Evolutionary conservation across 768 basidiomycete species (phyloP), one percentile per base, ranked within the genome.

Genomic region (Albatrellus ellisii): DNA sequence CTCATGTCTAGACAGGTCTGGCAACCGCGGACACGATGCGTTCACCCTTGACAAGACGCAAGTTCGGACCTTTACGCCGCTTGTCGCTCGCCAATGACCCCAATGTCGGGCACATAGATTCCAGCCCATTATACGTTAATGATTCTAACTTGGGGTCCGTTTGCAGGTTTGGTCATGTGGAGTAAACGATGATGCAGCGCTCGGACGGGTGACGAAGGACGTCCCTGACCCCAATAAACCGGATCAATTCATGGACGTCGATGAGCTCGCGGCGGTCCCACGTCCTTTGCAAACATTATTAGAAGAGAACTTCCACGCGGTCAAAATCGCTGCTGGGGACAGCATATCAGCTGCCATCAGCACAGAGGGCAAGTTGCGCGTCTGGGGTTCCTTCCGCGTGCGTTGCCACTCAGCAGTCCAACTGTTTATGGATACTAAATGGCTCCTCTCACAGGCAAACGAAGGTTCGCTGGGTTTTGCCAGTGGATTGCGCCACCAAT

Each of bases 321-420:
- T 90, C 4, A 70, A 73, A 44, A 70, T 90, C 46, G 79, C 77
- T 29, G 80, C 87, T 18, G 90, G 92, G 6, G 92, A 95, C 54
- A 87, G 77, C 47, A 79, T 91, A 49, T 84, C 81, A 49, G 84
- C 89, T 24, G 90, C 88, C 17, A 67, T 95, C 47, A 82, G 79
- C 43, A 67, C 70, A 33, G 64, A 79, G 38, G 92, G 92, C 36
- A 79, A 86, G 45, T 62, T 97, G 37, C 70, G 83, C 44, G 86
- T 81, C 18, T 97, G 92, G 92, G 79, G 75, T 24, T 80, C 81
- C 32, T 97, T 95, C 69, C 72, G 88, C 17, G 92, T 95, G 61
- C 45, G 77, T 58, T 24, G 26, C 10, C 33, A 46, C n/a, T 38
- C 17, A 26, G 3, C 1, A 17, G 20, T 28, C 28, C 38, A 33